Evolutionary conservation across 176 grass and related monocot species (phyloP).

Genomic region (Tuctoria greenei): DNA sequence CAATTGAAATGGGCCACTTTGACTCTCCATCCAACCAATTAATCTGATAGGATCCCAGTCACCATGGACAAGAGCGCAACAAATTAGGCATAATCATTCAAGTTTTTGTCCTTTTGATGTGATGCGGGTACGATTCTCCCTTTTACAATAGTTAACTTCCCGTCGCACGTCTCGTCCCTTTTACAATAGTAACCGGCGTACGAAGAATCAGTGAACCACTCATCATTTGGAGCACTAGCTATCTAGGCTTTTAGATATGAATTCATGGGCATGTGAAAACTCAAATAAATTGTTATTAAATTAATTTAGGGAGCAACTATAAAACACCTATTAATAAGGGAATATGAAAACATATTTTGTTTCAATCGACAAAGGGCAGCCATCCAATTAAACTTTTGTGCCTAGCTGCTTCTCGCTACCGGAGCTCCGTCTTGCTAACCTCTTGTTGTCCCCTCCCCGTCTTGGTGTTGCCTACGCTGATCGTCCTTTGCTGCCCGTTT

Average conservation of each 20-base stretch:
- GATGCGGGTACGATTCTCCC: slow-evolving; percentile 2
- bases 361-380: too few species aligned
- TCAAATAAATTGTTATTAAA: background rate
- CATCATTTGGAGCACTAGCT: background rate
- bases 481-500: too few species aligned
- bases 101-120: slow-evolving; percentile 6
- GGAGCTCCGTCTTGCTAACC: too few species aligned
- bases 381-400: too few species aligned
- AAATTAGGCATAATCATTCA: slow-evolving; percentile 15
- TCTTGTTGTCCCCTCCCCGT: too few species aligned
- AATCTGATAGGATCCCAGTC: slow-evolving; percentile 6
- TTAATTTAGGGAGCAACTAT: background rate
- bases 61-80: background rate
- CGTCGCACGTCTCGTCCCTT: too few species aligned
- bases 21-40: slow-evolving; percentile 12
- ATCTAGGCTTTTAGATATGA: background rate
- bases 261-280: background rate
- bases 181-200: too few species aligned
- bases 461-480: too few species aligned
- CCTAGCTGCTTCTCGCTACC: too few species aligned
- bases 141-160: background rate
- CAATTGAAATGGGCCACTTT: background rate
- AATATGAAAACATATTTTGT: too few species aligned
- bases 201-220: too few species aligned
- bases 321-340: too few species aligned